Evolutionary conservation across 2,329 filamentous ascomycete species (phyloP).

Genomic region (Beauveria australis): DNA sequence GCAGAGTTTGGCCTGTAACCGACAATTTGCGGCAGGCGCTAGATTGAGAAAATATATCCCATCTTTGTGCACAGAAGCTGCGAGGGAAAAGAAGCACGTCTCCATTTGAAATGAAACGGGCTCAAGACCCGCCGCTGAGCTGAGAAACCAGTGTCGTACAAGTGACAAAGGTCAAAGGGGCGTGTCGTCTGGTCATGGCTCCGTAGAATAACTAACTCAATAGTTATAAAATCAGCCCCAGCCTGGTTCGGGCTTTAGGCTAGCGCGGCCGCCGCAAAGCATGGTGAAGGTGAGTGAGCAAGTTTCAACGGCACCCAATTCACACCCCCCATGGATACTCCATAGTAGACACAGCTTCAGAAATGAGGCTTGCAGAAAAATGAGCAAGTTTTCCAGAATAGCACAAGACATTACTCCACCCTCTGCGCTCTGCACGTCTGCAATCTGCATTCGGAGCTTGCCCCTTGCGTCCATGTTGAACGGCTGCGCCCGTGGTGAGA

Average conservation of each 20-base stretch:
- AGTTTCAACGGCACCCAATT: background rate
- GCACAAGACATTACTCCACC: background rate
- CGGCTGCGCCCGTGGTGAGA: background rate
- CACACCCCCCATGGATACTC: too few species aligned
- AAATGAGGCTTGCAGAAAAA: constrained; percentile 5
- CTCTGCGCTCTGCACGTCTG: background rate
- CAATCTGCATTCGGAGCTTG: too few species aligned
- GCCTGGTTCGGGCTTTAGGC: background rate
- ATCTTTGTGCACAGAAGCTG: background rate
- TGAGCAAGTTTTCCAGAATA: constrained; percentile 9
- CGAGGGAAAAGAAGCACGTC: background rate
- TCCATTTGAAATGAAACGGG: background rate
- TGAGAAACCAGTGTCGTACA: background rate
- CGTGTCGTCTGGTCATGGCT: background rate
- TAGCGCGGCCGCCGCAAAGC: background rate
- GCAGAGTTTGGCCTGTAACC: background rate
- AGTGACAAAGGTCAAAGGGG: background rate
- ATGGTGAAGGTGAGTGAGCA: background rate
- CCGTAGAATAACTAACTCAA: too few species aligned
- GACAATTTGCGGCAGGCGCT: background rate
- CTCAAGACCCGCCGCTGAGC: background rate
- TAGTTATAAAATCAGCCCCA: background rate
- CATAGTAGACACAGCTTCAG: background rate
- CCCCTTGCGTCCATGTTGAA: too few species aligned
- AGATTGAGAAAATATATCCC: constrained; percentile 6